Conservation (phyloP, 2,329 filamentous ascomycete genomes). For the Cryphonectria naterciae region DNA sequence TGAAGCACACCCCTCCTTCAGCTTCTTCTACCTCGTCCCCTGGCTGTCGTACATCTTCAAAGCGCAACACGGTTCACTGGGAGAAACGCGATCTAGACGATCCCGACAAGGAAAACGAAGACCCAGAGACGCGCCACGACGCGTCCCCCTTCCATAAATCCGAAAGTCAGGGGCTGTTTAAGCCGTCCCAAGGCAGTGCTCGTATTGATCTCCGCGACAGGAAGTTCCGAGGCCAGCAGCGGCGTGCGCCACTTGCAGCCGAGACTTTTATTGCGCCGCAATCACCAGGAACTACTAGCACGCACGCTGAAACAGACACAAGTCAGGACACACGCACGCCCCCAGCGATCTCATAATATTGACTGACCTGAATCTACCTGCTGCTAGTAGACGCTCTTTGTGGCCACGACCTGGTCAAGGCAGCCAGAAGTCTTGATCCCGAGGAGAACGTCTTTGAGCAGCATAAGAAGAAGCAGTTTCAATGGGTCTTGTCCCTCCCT, state of each 20-base stretch:
- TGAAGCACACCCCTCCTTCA: slow-evolving; percentile 21
- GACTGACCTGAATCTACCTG: not conserved
- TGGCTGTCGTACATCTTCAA: not conserved
- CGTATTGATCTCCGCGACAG: slow-evolving; percentile 19
- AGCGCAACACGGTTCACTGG: slow-evolving; percentile 27
- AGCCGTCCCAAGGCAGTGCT: slow-evolving; percentile 1
- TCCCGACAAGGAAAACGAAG: slow-evolving; percentile 21
- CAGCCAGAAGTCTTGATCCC: slow-evolving; percentile 26
- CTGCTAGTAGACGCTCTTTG: slow-evolving; percentile 18
- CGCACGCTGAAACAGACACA: not conserved
- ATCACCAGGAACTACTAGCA: not conserved
- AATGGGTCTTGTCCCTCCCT: slow-evolving; percentile 52
- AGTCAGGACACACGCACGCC: not conserved
- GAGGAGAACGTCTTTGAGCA: slow-evolving; percentile 43
- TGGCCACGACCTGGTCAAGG: slow-evolving; percentile 26
- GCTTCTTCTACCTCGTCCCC: not conserved
- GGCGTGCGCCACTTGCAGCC: slow-evolving; percentile 20
- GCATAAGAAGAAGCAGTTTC: slow-evolving; percentile 54
- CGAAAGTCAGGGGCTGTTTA: slow-evolving; percentile 9
- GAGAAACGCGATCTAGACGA: slow-evolving; percentile 7
- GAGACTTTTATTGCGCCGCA: slow-evolving; percentile 28
- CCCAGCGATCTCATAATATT: not conserved
- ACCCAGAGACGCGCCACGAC: slow-evolving; percentile 7
- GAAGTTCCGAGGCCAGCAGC: slow-evolving; percentile 26
- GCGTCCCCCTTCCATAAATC: not conserved